Evolutionary conservation across 129 eudicot genomes (phyloP), one percentile per base, ranked within the genome.

Genomic region (Flaveria brownii): DNA sequence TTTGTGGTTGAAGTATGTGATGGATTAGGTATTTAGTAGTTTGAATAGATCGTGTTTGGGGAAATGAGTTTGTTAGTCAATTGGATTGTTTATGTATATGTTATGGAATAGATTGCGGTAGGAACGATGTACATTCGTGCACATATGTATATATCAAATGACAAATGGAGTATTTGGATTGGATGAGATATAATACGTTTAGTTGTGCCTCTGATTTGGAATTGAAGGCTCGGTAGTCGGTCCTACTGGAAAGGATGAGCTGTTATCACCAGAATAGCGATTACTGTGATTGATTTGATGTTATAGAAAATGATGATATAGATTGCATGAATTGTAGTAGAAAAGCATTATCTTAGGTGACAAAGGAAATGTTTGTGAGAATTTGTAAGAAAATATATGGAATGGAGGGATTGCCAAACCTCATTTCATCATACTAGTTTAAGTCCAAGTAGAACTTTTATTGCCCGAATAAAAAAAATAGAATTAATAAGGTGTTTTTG

Each of bases 261-360:
- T 47, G 36, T 1, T 33, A 20, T 51, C 51, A 50, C 43, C 5
- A 68, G 8, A 39, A 54, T 67, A 45, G 0, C 22, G 59, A 42
- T 77, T 43, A 60, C 52, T 56, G 64, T 60, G 13, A n/a, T 46
- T 70, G 13, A 78, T 28, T 70, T 45, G 22, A 42, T 68, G 50
- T 69, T 56, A n/a, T 55, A 4, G 49, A 25, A 55, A 16, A 23
- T 54, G 12, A 52, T 39, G 25, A 69, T 57, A 42, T 30, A 18
- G 64, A 42, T 45, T 57, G n/a, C 81, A 26, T 57, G 13, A 68
- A 7, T 68, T 45, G 17, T 2, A 12, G 12, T 16, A 54, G 11
- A n/a, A 68, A 77, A 22, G 26, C 75, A 68, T 70, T 45, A 78
- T 26, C 1, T 68, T 70, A 54, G 74, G 74, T 51, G 47, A 45